Evolutionary conservation across 768 basidiomycete genomes (phyloP), one percentile per base, ranked within the genome.

Genomic region (Lentinula sp.): DNA sequence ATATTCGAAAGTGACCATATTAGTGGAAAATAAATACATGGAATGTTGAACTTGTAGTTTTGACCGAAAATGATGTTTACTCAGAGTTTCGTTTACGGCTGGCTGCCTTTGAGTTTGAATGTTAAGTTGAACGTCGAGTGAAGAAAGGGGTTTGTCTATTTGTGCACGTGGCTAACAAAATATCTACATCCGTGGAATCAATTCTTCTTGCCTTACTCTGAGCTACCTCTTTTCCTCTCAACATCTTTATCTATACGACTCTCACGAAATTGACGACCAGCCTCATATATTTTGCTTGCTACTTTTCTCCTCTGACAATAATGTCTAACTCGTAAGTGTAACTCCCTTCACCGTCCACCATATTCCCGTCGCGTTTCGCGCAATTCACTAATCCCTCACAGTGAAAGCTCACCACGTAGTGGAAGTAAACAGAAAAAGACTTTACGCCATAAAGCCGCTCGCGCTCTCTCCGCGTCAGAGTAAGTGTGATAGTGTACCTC

Each of bases 381-480:
- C 28, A 28, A 28, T 28, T 28, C 0, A 28, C 28, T 28, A 28
- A 28, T 28, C 28, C 28, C 28, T 28, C 9, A 3, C 21, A 60
- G 59, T 13, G 51, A 51, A 50, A 52, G 48, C 15, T 51, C 48
- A n/a, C 37, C 59, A 13, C 23, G 35, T 21, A 51, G 35, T 42
- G 51, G 49, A 39, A 60, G 18, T 13, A 59, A 43, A n/a, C 32
- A 18, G 8, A 49, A 59, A 28, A 59, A 59, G 32, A 6, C 21
- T 37, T 10, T 10, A 5, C 53, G 54, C 7, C 11, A 39, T 32
- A 42, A 48, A 28, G 35, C 18, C n/a, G n/a, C 54, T 37, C 61
- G 45, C 10, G 66, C 73, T 21, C 70, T 73, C n/a, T 81, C 80
- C 54, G 79, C 80, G 4, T 81, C 80, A 9, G 78, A 81, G 80